A percentile compares a stretch with the other conserved stretches of the same genome.
Evolutionary conservation across 257 asterid species (phyloP).

Genomic region (Thymus quinquecostatus): DNA sequence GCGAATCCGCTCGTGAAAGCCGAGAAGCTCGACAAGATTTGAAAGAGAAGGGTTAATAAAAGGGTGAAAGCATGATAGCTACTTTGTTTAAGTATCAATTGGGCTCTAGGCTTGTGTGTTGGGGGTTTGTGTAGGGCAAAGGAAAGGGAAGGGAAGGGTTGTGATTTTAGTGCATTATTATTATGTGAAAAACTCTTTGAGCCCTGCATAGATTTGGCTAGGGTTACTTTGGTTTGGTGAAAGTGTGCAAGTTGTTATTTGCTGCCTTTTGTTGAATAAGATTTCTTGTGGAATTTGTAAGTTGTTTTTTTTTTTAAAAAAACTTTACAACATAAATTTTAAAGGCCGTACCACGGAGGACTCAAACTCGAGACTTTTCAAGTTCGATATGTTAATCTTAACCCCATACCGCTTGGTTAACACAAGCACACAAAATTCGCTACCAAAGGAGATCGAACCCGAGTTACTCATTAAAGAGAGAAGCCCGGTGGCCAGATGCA

Average conservation of each 20-base stretch:
- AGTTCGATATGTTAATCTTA: too few species aligned
- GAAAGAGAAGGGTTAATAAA: slow-evolving; percentile 15
- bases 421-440: too few species aligned
- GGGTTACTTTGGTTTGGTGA: slow-evolving; percentile 41
- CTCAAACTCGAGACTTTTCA: too few species aligned
- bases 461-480: too few species aligned
- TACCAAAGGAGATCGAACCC: too few species aligned
- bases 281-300: slow-evolving; percentile 41
- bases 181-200: slow-evolving; percentile 24
- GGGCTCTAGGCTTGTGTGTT: slow-evolving; percentile 20
- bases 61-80: slow-evolving; percentile 21
- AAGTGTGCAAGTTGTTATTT: slow-evolving; percentile 50
- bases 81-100: slow-evolving; percentile 21
- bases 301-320: slow-evolving; percentile 17
- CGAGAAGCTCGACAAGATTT: slow-evolving; percentile 62
- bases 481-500: too few species aligned
- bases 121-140: slow-evolving; percentile 34
- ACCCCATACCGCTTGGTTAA: too few species aligned
- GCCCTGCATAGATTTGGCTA: slow-evolving; percentile 36
- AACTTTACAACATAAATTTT: too few species aligned
- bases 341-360: too few species aligned
- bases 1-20: slow-evolving; percentile 62
- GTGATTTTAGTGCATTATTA: slow-evolving; percentile 26
- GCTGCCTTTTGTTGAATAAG: slow-evolving; percentile 43
- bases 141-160: slow-evolving; percentile 26